Evolutionary conservation across 2,329 filamentous ascomycete genomes (phyloP).

Genomic region (Colletotrichum acutatum): DNA sequence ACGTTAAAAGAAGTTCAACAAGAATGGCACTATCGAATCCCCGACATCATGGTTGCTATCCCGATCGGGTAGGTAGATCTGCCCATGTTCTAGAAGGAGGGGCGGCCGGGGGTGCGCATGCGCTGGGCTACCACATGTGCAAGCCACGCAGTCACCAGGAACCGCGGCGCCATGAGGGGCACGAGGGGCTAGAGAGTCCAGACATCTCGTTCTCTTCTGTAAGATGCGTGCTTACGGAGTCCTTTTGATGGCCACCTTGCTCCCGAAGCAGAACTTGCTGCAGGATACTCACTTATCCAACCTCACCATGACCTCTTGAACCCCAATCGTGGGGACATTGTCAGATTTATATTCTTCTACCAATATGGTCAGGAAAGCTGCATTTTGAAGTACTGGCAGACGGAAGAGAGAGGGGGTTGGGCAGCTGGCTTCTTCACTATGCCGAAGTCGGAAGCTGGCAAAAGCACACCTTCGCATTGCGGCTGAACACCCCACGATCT

Average conservation of each 20-base stretch:
- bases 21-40: background rate
- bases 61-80: constrained; percentile 15
- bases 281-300: no score
- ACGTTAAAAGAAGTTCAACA: background rate
- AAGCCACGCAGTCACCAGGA: background rate
- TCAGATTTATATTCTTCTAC: no score
- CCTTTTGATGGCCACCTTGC: no score
- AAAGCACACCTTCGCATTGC: background rate
- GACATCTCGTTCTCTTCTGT: background rate
- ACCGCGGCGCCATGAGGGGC: background rate
- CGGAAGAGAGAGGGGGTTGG: no score
- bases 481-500: background rate
- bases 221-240: background rate
- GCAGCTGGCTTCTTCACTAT: background rate
- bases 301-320: no score
- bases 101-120: background rate
- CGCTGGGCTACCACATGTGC: background rate
- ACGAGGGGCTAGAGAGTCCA: background rate
- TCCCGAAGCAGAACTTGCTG: no score
- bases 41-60: background rate
- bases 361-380: no score
- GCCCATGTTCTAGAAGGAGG: background rate
- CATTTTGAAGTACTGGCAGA: no score
- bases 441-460: background rate
- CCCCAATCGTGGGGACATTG: no score